phyloP scores from a whole-genome alignment of 495 filamentous ascomycete species.

The Cercophora samala region DNA sequence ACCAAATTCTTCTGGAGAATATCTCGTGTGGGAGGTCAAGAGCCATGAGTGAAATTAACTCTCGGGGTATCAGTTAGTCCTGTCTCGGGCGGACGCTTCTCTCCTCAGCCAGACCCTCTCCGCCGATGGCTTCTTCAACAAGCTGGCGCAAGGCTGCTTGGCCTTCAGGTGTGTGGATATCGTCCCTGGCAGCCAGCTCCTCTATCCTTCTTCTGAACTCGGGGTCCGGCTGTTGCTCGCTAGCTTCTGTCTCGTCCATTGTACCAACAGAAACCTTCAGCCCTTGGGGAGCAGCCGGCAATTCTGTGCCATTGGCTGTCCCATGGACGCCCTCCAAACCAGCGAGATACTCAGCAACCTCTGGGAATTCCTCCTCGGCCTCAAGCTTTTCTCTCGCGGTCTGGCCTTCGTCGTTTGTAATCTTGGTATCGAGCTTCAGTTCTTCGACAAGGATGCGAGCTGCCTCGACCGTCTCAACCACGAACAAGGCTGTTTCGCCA shows the following conservation, averaged over 20 bases:
- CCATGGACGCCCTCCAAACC: constrained; percentile 43
- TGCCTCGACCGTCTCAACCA: constrained; percentile 69
- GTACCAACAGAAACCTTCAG: constrained; percentile 64
- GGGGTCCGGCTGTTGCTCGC: constrained; percentile 58
- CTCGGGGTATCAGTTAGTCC: constrained; percentile 39
- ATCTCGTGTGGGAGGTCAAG: constrained; percentile 54
- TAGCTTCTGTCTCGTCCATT: constrained; percentile 58
- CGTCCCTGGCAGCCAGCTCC: constrained; percentile 65
- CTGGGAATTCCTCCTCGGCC: constrained; percentile 64
- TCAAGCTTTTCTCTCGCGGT: constrained; percentile 71
- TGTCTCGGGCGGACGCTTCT: constrained; percentile 61
- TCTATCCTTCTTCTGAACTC: constrained; percentile 74
- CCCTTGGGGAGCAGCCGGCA: constrained; percentile 61
- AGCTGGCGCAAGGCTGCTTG: constrained; percentile 67
- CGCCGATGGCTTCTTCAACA: constrained; percentile 64
- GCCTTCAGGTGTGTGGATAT: constrained; percentile 67
- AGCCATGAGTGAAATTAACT: constrained; percentile 38
- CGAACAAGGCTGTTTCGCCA: constrained; percentile 86
- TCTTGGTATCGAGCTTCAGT: constrained; percentile 62
- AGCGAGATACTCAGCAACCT: constrained; percentile 65
- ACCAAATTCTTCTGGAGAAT: constrained; percentile 45
- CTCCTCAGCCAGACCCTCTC: constrained; percentile 52
- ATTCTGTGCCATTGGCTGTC: constrained; percentile 12
- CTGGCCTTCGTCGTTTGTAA: constrained; percentile 61
- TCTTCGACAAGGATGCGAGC: constrained; percentile 79